Percentiles rank a stretch among this genome's conserved stretches.
Evolutionary conservation across 805 yeast genomes (phyloP).

Genomic region (Ogataea methanolica): DNA sequence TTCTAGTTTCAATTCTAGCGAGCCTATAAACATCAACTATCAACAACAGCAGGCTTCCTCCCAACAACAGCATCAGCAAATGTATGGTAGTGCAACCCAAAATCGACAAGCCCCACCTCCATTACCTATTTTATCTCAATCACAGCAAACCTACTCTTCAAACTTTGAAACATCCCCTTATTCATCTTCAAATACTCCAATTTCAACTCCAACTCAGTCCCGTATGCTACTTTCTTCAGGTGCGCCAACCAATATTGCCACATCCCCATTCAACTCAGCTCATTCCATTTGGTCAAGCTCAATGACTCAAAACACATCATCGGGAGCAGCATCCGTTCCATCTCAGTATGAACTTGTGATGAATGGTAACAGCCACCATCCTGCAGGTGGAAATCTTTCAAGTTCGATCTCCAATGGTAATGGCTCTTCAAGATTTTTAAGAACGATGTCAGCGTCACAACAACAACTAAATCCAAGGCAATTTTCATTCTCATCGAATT

Average conservation of each 20-base stretch:
- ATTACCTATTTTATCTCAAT: slow-evolving; percentile 1
- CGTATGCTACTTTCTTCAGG: slow-evolving; percentile 9
- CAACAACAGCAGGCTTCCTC: slow-evolving; percentile 1
- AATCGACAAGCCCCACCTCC: not conserved
- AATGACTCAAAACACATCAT: slow-evolving; percentile 5
- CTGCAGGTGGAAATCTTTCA: no score
- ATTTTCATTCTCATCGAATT: not conserved
- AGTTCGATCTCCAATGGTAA: no score
- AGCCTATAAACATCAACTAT: slow-evolving; percentile 8
- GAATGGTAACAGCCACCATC: no score
- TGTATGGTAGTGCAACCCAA: not conserved
- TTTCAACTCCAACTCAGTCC: slow-evolving; percentile 4
- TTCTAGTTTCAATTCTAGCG: slow-evolving; percentile 8
- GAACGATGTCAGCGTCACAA: slow-evolving; percentile 10
- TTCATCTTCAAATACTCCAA: slow-evolving; percentile 3
- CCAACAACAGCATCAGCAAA: not conserved
- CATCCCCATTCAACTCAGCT: slow-evolving; percentile 21
- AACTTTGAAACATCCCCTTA: slow-evolving; percentile 6
- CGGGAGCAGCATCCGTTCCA: slow-evolving; percentile 1
- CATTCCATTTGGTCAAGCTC: slow-evolving; percentile 21
- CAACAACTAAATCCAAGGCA: slow-evolving; percentile 9
- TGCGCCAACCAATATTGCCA: slow-evolving; percentile 14
- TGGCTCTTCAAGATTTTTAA: slow-evolving; percentile 7
- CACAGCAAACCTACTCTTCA: slow-evolving; percentile 1
- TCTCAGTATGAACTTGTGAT: no score